Conservation (phyloP, 371 early-diverging fungal species). For the Nosema muscidifuracis region DNA sequence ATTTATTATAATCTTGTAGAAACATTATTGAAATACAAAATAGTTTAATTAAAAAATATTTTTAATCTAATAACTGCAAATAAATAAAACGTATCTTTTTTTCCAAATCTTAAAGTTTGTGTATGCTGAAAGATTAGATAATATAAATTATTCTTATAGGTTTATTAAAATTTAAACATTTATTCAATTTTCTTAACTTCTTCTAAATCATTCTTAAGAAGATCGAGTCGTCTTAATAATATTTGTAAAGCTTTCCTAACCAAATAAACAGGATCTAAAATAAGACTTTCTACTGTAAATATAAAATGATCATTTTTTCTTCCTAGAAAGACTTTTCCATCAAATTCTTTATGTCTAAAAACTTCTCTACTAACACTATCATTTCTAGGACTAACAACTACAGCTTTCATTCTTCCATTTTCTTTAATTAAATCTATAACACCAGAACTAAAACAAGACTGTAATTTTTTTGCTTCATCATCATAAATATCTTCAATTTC, state of each 20-base stretch:
- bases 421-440: slow-evolving; percentile 73
- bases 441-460: slow-evolving; percentile 77
- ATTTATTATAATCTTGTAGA: too few relatives aligned
- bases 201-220: slow-evolving; percentile 36
- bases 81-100: too few relatives aligned
- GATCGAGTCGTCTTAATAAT: slow-evolving; percentile 29
- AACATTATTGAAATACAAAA: too few relatives aligned
- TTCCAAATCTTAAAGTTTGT: too few relatives aligned
- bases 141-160: too few relatives aligned
- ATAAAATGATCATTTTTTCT: slow-evolving; percentile 87
- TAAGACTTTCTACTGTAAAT: slow-evolving; percentile 62
- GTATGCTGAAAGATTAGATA: too few relatives aligned
- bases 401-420: slow-evolving; percentile 66
- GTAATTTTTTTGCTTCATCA: slow-evolving; percentile 75
- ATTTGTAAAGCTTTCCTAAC: slow-evolving; percentile 42
- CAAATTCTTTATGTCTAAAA: slow-evolving; percentile 80
- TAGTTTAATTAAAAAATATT: too few relatives aligned
- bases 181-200: not conserved
- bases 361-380: slow-evolving; percentile 90
- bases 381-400: slow-evolving; percentile 78
- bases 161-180: too few relatives aligned
- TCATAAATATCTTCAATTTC: slow-evolving; percentile 75
- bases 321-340: slow-evolving; percentile 75
- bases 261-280: slow-evolving; percentile 47
- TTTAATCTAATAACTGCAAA: too few relatives aligned